Evolutionary conservation across 441 rosid genomes (phyloP), one percentile per base, ranked within the genome.

Genomic region (Erodium moschatum): DNA sequence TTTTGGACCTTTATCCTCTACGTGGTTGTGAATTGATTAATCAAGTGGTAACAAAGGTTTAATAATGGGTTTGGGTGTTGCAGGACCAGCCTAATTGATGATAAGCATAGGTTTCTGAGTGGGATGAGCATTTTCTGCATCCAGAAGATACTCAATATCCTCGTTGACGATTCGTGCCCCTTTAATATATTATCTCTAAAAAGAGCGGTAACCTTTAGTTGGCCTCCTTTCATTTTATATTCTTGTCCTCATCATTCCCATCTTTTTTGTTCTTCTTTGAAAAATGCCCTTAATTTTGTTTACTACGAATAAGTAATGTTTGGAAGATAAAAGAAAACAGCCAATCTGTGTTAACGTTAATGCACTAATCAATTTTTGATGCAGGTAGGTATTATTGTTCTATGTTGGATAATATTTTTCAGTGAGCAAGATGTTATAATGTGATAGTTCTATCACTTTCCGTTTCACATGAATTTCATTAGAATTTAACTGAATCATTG

Each of bases 51-150:
- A 24, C 27, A 0, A 24, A 24, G 27, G 27, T 24, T 24, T 24
- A 24, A 24, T 24, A 24, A 2, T 24, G 27, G 27, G 27, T 24
- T 24, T 24, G 27, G 27, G 27, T 42, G 48, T 67, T 70, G 65
- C 29, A 2, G 63, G 27, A 38, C 44, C 44, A 5, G 44, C 44
- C 18, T 46, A 19, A 72, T 64, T 13, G 2, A 35, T 27, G 27
- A 24, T 31, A 12, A 60, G 35, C 18, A 69, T 68, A 13, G 48
- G 63, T 70, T 50, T 16, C 29, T 31, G 73, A 76, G 75, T 77
- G 79, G 74, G 73, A 67, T 69, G 52, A 64, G 62, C 73, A 71
- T 71, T 66, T 73, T 27, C 67, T 24, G 64, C 18, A 8, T 69
- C 68, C 65, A 54, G 64, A 62, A 58, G 65, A 54, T 19, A 61